Evolutionary conservation across 805 yeast genomes (phyloP).

Genomic region (Candida insectorum): DNA sequence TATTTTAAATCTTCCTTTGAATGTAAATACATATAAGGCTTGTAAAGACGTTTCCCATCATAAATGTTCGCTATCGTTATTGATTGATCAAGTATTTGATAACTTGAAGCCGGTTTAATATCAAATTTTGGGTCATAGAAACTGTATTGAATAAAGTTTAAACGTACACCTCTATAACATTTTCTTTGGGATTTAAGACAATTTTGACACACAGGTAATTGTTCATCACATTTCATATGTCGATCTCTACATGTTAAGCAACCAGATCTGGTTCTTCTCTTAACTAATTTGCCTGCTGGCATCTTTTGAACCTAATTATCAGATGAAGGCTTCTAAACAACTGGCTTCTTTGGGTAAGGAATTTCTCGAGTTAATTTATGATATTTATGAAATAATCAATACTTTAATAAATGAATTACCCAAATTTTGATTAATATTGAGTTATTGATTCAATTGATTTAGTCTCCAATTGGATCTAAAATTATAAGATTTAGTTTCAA

Average conservation of each 20-base stretch:
- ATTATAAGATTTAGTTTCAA: too few relatives aligned
- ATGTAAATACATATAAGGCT: conserved; percentile 31
- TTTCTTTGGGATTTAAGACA: conserved; percentile 47
- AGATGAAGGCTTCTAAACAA: too few relatives aligned
- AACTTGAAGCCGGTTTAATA: background rate
- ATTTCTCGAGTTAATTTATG: too few relatives aligned
- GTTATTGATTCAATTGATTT: too few relatives aligned
- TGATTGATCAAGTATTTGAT: conserved; percentile 39
- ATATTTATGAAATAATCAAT: too few relatives aligned
- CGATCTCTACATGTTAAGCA: conserved; percentile 63
- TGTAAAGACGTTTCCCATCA: conserved; percentile 30
- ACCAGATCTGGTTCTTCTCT: conserved; percentile 45
- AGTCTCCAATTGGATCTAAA: too few relatives aligned
- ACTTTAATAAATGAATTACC: too few relatives aligned
- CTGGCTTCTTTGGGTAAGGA: too few relatives aligned
- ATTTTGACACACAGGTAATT: conserved; percentile 57
- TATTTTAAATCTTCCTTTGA: conserved; percentile 25
- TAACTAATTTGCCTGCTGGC: conserved; percentile 10
- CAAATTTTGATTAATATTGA: too few relatives aligned
- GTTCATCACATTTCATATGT: conserved; percentile 67
- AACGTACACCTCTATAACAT: conserved; percentile 46
- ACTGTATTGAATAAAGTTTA: conserved; percentile 43
- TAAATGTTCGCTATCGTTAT: conserved; percentile 40
- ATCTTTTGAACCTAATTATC: too few relatives aligned
- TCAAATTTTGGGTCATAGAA: conserved; percentile 28